Conservation (phyloP, 2,329 filamentous ascomycete species). For the Colletotrichum sp. region DNA sequence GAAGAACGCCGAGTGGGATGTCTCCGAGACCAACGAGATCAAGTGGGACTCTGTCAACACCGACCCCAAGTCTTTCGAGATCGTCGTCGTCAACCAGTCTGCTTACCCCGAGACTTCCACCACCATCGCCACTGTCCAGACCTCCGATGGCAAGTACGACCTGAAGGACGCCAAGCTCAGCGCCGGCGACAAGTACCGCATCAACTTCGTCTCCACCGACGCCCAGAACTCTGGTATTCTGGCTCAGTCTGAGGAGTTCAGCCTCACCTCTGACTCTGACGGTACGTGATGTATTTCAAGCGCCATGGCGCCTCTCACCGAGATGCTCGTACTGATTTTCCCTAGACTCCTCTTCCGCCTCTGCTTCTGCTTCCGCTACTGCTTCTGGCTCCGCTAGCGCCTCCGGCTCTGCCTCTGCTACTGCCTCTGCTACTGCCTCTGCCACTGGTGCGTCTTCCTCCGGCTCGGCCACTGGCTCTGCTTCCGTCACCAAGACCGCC, state of each 20-base stretch:
- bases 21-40: conserved; percentile 19
- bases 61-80: conserved; percentile 13
- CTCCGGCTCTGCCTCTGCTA: not conserved
- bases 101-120: not conserved
- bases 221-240: conserved; percentile 15
- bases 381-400: conserved; percentile 1
- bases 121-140: conserved; percentile 11
- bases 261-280: not conserved
- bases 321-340: not conserved
- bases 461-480: conserved; percentile 4
- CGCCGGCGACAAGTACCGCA: not conserved
- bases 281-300: not conserved
- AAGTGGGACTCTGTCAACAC: conserved; percentile 8
- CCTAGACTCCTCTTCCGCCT: not conserved
- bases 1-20: conserved; percentile 15
- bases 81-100: conserved; percentile 16
- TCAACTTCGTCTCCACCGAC: conserved; percentile 17
- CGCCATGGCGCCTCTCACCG: not conserved
- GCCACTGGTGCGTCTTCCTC: conserved; percentile 9
- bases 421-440: not conserved
- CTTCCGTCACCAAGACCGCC: not conserved
- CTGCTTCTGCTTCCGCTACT: not conserved
- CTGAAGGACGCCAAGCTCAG: conserved; percentile 2
- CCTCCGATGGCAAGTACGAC: conserved; percentile 20
- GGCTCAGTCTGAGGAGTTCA: conserved; percentile 15